Evolutionary conservation across 2,329 filamentous ascomycete genomes (phyloP), one percentile per base, ranked within the genome.

Genomic region (Ascochyta pisi): DNA sequence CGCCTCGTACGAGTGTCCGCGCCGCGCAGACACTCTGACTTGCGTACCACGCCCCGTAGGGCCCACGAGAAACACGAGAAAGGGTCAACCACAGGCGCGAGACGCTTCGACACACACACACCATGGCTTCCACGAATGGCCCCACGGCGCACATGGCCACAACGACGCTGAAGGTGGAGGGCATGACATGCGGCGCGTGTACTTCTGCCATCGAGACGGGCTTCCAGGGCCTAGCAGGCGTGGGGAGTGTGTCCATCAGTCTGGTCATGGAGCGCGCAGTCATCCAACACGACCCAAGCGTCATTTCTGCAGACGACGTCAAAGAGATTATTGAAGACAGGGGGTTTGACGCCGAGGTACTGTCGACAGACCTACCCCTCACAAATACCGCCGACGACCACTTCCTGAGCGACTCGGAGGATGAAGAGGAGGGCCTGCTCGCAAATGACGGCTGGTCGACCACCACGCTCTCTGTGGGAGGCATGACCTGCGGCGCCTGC

Each of bases 251-350:
- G 56, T 96, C 92, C 9, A 90, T 99, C 68, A 96, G 92, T 73
- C 81, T 99, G 67, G 90, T 97, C 52, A 96, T 97, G 87, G 93
- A 96, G 76, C 87, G 94, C 57, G 95, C 94, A n/a, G 93, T 98
- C 38, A 83, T 98, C 33, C 89, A 93, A 77, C 95, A 99, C 77
- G 89, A 98, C 76, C 86, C 91, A 1, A 79, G 83, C 51, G 83
- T 85, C 48, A 84, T 98, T 49, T 79, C 91, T 13, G 84, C 92
- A 57, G 89, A 93, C 34, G 80, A 88, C 64, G 84, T 98, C 57
- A 86, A 86, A 71, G 91, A 96, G 63, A 92, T 90, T 33, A 95
- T 97, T 63, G 92, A 97, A 68, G 92, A 96, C 74, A 85, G 91
- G 57, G 93, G 93, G 0, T 98, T 98, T 73, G 94, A 96, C 69